Evolutionary conservation across 768 basidiomycete genomes (phyloP), one percentile per base, ranked within the genome.

Genomic region (Auriscalpium orientale): DNA sequence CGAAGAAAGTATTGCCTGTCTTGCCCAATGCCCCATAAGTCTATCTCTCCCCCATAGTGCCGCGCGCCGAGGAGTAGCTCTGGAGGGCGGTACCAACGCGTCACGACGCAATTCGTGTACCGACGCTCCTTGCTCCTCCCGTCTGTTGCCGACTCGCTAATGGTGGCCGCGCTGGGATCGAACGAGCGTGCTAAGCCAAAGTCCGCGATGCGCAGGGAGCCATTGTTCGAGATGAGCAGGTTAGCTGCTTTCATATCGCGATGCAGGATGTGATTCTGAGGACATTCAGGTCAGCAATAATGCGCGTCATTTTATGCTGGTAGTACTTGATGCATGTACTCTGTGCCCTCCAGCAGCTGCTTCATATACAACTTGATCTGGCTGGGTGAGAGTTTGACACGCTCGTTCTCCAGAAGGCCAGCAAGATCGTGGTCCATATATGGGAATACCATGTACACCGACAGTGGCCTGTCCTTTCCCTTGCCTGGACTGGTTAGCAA

Each of bases 371-470:
- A 74, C 73, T 98, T 99, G 72, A 98, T 94, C 58, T 93, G 84
- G 62, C 87, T 87, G 8, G 86, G 83, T 50, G 81, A 80, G 4
- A 95, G 74, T 62, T 87, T 86, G 56, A 94, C 94, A 28, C 88
- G 81, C 57, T 90, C 87, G 66, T 98, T 98, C 70, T 95, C 91
- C 57, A 99, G 73, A 40, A 98, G 70, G 3, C 97, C 97, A 2
- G 95, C 93, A 11, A 99, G 82, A 71, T 99, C 97, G 65, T 99
- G 95, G 65, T 98, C 97, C 97, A 98, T 98, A 72, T 98, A 99
- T 0, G 97, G 97, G 66, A 98, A 99, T 44, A 98, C 95, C 93
- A 98, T 97, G 72, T 91, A 97, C 13, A 98, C 91, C 4, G 90
- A 91, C 53, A 91, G 73, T 22, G 87, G 83, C 12, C 70, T 67